A percentile compares a stretch with the other conserved stretches of the same genome.
Evolutionary conservation across 2,329 filamentous ascomycete genomes (phyloP).

Genomic region (Chaetomiaceae sp.): DNA sequence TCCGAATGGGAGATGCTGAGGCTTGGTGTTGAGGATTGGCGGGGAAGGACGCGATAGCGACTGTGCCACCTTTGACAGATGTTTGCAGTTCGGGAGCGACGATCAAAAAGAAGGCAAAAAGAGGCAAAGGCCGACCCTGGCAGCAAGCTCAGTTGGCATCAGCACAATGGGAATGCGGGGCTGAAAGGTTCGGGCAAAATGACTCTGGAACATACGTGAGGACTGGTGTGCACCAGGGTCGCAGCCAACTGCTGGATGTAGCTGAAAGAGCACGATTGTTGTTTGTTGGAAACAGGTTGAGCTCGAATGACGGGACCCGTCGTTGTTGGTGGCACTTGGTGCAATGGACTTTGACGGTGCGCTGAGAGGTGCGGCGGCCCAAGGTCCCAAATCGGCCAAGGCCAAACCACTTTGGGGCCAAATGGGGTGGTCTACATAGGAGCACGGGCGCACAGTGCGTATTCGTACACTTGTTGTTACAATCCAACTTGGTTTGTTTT

Average conservation of each 20-base stretch:
- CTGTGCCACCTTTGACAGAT: conserved; percentile 16
- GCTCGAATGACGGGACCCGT: conserved; percentile 25
- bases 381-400: conserved; percentile 22
- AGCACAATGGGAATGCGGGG: conserved; percentile 12
- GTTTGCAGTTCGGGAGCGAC: conserved; percentile 6
- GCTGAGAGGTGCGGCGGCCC: too few species aligned
- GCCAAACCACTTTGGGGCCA: conserved; percentile 12
- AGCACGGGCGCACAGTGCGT: conserved; percentile 5
- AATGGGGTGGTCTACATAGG: too few species aligned
- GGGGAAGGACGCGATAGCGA: conserved; percentile 12
- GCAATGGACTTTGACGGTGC: conserved; percentile 20
- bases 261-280: conserved; percentile 16
- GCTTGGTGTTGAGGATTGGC: conserved; percentile 5
- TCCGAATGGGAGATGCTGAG: not conserved
- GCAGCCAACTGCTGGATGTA: conserved; percentile 13
- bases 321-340: too few species aligned
- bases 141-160: conserved; percentile 11
- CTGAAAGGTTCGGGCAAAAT: not conserved
- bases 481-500: too few species aligned
- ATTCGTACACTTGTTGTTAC: too few species aligned
- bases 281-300: conserved; percentile 20
- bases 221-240: conserved; percentile 2
- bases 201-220: not conserved
- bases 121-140: conserved; percentile 3
- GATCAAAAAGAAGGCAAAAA: conserved; percentile 16